Conservation (phyloP, 495 filamentous ascomycete species). For the Penicillium bialowiezense region DNA sequence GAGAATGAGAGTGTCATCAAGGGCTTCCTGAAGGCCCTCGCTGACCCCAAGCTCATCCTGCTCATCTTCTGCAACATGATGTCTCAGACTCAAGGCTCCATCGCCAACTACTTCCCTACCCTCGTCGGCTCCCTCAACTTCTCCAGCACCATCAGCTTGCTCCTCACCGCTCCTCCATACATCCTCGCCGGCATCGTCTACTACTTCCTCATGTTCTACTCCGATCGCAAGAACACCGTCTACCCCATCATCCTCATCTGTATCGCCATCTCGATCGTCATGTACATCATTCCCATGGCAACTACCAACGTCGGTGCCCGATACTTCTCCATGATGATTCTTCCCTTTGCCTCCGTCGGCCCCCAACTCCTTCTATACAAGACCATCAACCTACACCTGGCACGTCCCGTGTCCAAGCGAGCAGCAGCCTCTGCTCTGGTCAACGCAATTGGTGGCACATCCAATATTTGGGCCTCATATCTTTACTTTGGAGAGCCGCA, state of each 20-base stretch:
- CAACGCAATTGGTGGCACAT: slow-evolving; percentile 34
- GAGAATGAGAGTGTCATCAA: slow-evolving; percentile 16
- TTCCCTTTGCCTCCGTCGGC: slow-evolving; percentile 29
- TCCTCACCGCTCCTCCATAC: slow-evolving; percentile 23
- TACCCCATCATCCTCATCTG: slow-evolving; percentile 22
- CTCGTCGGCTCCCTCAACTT: slow-evolving; percentile 69
- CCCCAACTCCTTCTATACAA: slow-evolving; percentile 31
- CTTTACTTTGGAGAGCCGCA: slow-evolving; percentile 32
- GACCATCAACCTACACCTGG: slow-evolving; percentile 29
- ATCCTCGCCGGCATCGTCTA: slow-evolving; percentile 26
- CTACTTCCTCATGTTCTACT: slow-evolving; percentile 25
- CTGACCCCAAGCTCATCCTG: slow-evolving; percentile 23
- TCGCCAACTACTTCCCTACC: slow-evolving; percentile 73
- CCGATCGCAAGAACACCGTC: slow-evolving; percentile 24
- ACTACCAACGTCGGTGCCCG: slow-evolving; percentile 24
- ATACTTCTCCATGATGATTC: slow-evolving; percentile 30
- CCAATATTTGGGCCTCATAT: slow-evolving; percentile 41
- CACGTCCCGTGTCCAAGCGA: slow-evolving; percentile 26
- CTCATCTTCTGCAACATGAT: slow-evolving; percentile 29
- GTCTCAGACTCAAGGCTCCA: slow-evolving; percentile 26
- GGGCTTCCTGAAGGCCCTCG: slow-evolving; percentile 22
- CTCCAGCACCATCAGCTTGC: slow-evolving; percentile 50
- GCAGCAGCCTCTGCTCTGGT: slow-evolving; percentile 29
- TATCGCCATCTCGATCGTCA: slow-evolving; percentile 19
- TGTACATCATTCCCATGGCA: slow-evolving; percentile 27